Percentiles rank a stretch among this genome's conserved stretches.
Evolutionary conservation across 257 asterid genomes (phyloP).

Genomic region (Euphrasia confusa): DNA sequence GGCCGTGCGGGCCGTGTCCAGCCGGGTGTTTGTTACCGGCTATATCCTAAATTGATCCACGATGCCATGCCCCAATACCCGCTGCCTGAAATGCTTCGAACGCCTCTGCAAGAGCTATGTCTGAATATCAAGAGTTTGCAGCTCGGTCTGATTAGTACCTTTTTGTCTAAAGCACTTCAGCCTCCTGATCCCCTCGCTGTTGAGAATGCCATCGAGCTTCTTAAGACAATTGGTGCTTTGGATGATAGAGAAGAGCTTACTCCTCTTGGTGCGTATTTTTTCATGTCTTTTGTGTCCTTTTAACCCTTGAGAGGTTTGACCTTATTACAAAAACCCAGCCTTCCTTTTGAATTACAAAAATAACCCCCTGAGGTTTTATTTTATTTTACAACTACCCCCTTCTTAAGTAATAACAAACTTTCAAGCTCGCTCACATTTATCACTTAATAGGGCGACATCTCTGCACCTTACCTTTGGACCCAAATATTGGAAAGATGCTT

Average conservation of each 20-base stretch:
- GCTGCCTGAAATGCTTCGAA: conserved; percentile 95
- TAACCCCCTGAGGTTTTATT: neutral
- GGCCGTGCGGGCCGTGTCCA: conserved; percentile 99
- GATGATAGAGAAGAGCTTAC: conserved; percentile 91
- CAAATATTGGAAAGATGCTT: conserved; percentile 98
- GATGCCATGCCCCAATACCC: conserved; percentile 93
- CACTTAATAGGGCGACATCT: conserved; percentile 71
- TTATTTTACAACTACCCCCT: neutral
- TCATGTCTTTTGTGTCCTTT: conserved; percentile 8
- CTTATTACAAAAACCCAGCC: neutral
- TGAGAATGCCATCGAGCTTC: conserved; percentile 89
- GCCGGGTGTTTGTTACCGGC: conserved; percentile 91
- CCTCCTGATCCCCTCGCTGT: conserved; percentile 92
- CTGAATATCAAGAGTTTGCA: conserved; percentile 88
- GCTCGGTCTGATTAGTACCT: conserved; percentile 61
- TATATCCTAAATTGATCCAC: conserved; percentile 72
- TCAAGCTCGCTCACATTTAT: neutral
- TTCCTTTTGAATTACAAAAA: neutral
- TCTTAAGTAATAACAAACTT: neutral
- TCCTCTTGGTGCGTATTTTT: conserved; percentile 67
- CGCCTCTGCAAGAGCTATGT: conserved; percentile 96
- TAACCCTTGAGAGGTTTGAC: neutral
- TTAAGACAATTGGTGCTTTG: conserved; percentile 87
- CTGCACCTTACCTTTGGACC: conserved; percentile 90
- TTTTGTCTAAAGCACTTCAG: conserved; percentile 89